Evolutionary conservation across 164 flowering plant genomes (phyloP).

Genomic region (Tetracentron sinense): DNA sequence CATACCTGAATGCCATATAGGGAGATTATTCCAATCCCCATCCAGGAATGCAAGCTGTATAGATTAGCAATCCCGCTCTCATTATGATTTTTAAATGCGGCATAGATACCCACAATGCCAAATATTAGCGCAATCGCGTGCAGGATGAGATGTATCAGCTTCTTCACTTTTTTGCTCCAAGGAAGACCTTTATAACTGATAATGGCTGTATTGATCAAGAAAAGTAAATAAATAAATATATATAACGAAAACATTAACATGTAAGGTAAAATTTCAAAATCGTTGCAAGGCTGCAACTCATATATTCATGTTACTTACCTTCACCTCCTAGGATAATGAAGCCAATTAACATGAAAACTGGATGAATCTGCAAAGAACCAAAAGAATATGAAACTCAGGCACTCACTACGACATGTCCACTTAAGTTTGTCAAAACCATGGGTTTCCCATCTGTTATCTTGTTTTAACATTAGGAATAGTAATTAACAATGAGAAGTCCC

Average conservation of each 20-base stretch:
- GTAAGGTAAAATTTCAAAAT: no score
- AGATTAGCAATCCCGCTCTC: slow-evolving; percentile 78
- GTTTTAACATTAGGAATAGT: no score
- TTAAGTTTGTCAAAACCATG: no score
- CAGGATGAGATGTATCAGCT: slow-evolving; percentile 66
- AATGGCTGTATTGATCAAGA: slow-evolving; percentile 55
- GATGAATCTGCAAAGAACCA: slow-evolving; percentile 72
- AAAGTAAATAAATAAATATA: background rate
- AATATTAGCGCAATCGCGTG: slow-evolving; percentile 71
- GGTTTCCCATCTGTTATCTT: no score
- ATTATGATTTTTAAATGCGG: slow-evolving; percentile 83
- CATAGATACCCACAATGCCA: slow-evolving; percentile 71
- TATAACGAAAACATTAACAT: background rate
- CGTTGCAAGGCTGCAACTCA: background rate
- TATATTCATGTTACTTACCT: slow-evolving; percentile 43
- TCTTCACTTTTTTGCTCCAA: slow-evolving; percentile 61
- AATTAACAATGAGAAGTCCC: no score
- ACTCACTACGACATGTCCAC: no score
- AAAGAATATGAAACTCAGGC: background rate
- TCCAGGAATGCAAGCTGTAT: slow-evolving; percentile 95
- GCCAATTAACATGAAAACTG: slow-evolving; percentile 89
- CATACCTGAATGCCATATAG: slow-evolving; percentile 88
- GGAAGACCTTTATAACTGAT: slow-evolving; percentile 79
- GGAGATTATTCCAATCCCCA: slow-evolving; percentile 67
- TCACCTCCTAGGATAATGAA: slow-evolving; percentile 87